These are phyloP conservation scores for Madurella fahalii DNA, from an alignment of 2,329 filamentous ascomycete species.

Conservation along the genomic window DNA sequence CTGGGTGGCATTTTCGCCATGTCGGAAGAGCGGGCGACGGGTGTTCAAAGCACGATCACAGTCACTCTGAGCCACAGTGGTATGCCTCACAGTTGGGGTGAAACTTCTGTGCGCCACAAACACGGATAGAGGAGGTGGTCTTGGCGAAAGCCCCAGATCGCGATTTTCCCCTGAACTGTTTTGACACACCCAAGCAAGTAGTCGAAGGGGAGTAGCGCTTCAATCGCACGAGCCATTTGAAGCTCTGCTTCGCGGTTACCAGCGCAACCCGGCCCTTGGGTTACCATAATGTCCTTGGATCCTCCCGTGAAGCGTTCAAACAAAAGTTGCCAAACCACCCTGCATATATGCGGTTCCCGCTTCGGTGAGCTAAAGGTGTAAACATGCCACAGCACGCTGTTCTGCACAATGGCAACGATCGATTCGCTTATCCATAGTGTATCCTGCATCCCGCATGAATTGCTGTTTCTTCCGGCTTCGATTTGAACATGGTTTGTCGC, in stretches of 20 bases:
- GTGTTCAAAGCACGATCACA: not conserved
- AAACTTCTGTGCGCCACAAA: not conserved
- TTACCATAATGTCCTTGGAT: not conserved
- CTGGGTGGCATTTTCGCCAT: too few relatives aligned
- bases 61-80: not conserved
- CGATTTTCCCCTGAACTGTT: not conserved
- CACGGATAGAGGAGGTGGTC: constrained; percentile 1
- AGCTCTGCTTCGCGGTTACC: not conserved
- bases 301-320: too few relatives aligned
- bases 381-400: too few relatives aligned
- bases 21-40: too few relatives aligned
- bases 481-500: not conserved
- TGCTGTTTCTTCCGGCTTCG: not conserved
- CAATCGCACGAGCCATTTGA: not conserved
- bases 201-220: not conserved
- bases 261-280: not conserved
- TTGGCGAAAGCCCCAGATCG: not conserved
- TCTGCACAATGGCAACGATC: too few relatives aligned
- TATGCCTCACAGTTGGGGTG: constrained; percentile 1
- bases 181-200: not conserved
- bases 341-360: too few relatives aligned
- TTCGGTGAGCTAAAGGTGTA: too few relatives aligned
- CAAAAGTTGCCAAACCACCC: too few relatives aligned
- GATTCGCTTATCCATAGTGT: too few relatives aligned
- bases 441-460: not conserved